Conservation (phyloP, 129 eudicot species). For the Chrysanthemum makinoi region DNA sequence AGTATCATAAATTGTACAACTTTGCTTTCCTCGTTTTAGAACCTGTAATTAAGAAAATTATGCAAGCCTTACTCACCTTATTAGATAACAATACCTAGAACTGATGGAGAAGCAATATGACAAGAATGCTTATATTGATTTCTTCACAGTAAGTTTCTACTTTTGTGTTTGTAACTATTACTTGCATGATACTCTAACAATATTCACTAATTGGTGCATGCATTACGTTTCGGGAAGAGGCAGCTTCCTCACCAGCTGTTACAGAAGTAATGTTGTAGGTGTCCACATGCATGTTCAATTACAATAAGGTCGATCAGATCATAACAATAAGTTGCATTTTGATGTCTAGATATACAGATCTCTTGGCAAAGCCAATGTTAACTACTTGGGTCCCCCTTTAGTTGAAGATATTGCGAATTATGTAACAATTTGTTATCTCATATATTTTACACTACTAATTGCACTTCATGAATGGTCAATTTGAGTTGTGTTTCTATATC, state of each 20-base stretch:
- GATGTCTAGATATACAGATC: constrained; percentile 73
- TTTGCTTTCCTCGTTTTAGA: too few relatives aligned
- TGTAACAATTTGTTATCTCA: neutral
- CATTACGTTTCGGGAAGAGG: constrained; percentile 40
- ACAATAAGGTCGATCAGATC: constrained; percentile 6
- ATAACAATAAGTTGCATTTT: neutral
- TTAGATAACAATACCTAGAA: constrained; percentile 61
- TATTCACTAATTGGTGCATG: constrained; percentile 1
- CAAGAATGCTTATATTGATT: constrained; percentile 70
- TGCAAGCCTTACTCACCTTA: too few relatives aligned
- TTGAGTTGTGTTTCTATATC: too few relatives aligned
- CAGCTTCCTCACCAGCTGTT: constrained; percentile 52
- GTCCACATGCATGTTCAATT: constrained; percentile 5
- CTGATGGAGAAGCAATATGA: constrained; percentile 98
- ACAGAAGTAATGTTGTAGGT: constrained; percentile 92
- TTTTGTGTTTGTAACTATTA: neutral
- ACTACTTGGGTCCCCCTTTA: constrained; percentile 91
- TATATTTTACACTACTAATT: too few relatives aligned
- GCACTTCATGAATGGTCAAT: too few relatives aligned
- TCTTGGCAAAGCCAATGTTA: constrained; percentile 60
- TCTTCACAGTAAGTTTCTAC: constrained; percentile 70
- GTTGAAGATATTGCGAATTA: constrained; percentile 81
- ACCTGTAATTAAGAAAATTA: too few relatives aligned
- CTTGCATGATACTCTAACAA: neutral
- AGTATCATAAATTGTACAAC: too few relatives aligned